A percentile compares a stretch with the other conserved stretches of the same genome.
Conservation (phyloP, 805 yeast genomes). For the Teunomyces stri region DNA sequence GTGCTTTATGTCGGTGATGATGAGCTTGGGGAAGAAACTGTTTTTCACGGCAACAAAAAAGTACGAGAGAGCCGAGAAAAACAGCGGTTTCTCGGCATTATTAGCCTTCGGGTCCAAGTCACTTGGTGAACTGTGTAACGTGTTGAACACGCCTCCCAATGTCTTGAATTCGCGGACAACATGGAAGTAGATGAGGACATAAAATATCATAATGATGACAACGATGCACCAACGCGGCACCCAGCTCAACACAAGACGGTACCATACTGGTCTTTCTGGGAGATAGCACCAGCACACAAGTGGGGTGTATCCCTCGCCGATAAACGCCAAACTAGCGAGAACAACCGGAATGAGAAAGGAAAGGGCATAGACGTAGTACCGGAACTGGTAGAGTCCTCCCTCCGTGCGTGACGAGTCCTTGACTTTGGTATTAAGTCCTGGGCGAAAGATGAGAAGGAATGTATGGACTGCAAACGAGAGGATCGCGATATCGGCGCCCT, state of each 20-base stretch:
- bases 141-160: conserved; percentile 47
- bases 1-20: conserved; percentile 26
- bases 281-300: conserved; percentile 76
- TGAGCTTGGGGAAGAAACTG: conserved; percentile 24
- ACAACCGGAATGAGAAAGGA: conserved; percentile 62
- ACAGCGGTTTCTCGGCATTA: conserved; percentile 15
- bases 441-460: conserved; percentile 66
- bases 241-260: conserved; percentile 73
- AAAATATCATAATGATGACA: conserved; percentile 59
- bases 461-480: conserved; percentile 82
- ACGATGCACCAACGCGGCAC: conserved; percentile 72
- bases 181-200: conserved; percentile 68
- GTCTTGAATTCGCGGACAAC: conserved; percentile 61
- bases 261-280: conserved; percentile 73
- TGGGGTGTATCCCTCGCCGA: conserved; percentile 52
- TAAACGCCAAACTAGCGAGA: conserved; percentile 71
- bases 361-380: conserved; percentile 56
- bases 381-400: conserved; percentile 67
- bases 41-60: conserved; percentile 23
- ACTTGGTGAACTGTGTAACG: conserved; percentile 21
- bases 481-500: conserved; percentile 85
- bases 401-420: conserved; percentile 44
- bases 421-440: conserved; percentile 46
- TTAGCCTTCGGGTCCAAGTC: conserved; percentile 11
- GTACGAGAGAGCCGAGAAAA: conserved; percentile 31